Evolutionary conservation across 2,329 filamentous ascomycete genomes (phyloP), one percentile per base, ranked within the genome.

Genomic region (Thyridium curvatum): DNA sequence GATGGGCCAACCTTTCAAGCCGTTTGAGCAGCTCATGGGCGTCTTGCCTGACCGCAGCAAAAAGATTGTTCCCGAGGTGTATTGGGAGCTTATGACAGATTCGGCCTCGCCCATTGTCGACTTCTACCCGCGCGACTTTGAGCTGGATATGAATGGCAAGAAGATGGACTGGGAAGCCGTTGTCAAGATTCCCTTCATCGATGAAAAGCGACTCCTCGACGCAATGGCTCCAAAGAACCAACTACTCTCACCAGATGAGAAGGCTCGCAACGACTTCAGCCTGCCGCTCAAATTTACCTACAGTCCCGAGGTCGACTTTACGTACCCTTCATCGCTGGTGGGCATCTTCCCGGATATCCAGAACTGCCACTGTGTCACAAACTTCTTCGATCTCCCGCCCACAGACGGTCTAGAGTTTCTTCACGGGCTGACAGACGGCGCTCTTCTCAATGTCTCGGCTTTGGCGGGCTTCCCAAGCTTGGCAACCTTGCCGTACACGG

Each of bases 161-260:
- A 98, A 95, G 68, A 94, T 95, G 85, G 94, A 98, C 47, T 98
- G 93, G 93, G 93, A 98, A 59, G 93, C 93, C 18, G 91, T 98
- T 30, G 89, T 98, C 47, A 98, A 97, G 63, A 98, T 98, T 54
- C 93, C 93, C 0, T 98, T 98, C 63, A 98, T 98, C 46, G 88
- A 98, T 42, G 91, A 98, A 60, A 79, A 84, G 52, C 79, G 93
- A 18, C 69, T 98, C 3, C 71, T 98, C 40, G 66, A 71, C 30
- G 93, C 91, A 8, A 96, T 98, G 86, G 82, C 74, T 13, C 82
- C 89, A 7, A 89, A 84, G 58, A 90, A 97, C 47, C 69, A 82
- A 32, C 65, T 85, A 2, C 71, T 98, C n/a, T 79, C 79, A 3
- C 74, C 82, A 3, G 86, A 84, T 2, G 88, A 98, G 58, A 85